Evolutionary conservation across 2,329 filamentous ascomycete genomes (phyloP).

Genomic region (Claviceps arundinis): DNA sequence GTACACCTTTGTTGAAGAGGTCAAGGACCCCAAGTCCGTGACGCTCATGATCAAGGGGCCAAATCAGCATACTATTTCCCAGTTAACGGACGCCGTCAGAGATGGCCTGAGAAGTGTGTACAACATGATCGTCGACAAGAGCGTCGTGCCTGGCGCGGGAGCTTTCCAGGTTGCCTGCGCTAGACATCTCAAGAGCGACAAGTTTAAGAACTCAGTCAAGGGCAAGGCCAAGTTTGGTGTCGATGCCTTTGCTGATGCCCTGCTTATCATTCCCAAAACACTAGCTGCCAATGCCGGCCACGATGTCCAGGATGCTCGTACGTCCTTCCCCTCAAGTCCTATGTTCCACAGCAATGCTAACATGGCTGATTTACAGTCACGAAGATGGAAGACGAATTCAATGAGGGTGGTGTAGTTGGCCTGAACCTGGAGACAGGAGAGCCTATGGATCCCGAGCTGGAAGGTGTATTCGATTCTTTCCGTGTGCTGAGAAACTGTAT

Average conservation of each 20-base stretch:
- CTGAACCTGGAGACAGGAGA: slow-evolving; percentile 77
- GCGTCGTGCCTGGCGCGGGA: slow-evolving; percentile 85
- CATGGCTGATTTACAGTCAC: slow-evolving; percentile 45
- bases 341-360: slow-evolving; percentile 5
- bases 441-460: slow-evolving; percentile 87
- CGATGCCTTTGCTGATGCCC: slow-evolving; percentile 83
- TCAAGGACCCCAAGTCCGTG: slow-evolving; percentile 97
- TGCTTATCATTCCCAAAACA: slow-evolving; percentile 94
- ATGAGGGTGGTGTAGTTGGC: slow-evolving; percentile 74
- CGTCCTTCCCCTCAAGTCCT: slow-evolving; percentile 25
- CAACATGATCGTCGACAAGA: slow-evolving; percentile 98
- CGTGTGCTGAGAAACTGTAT: slow-evolving; percentile 87
- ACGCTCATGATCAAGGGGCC: slow-evolving; percentile 96
- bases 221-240: slow-evolving; percentile 97
- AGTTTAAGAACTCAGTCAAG: slow-evolving; percentile 82
- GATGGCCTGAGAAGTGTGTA: slow-evolving; percentile 93
- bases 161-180: slow-evolving; percentile 94
- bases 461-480: slow-evolving; percentile 93
- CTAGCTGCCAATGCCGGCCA: slow-evolving; percentile 91
- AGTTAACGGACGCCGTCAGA: slow-evolving; percentile 91
- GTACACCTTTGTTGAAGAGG: slow-evolving; percentile 96
- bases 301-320: slow-evolving; percentile 89
- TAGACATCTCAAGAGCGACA: slow-evolving; percentile 72
- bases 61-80: slow-evolving; percentile 89
- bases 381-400: slow-evolving; percentile 70